phyloP scores from a whole-genome alignment of 495 filamentous ascomycete genomes.

The Tuber brumale region DNA sequence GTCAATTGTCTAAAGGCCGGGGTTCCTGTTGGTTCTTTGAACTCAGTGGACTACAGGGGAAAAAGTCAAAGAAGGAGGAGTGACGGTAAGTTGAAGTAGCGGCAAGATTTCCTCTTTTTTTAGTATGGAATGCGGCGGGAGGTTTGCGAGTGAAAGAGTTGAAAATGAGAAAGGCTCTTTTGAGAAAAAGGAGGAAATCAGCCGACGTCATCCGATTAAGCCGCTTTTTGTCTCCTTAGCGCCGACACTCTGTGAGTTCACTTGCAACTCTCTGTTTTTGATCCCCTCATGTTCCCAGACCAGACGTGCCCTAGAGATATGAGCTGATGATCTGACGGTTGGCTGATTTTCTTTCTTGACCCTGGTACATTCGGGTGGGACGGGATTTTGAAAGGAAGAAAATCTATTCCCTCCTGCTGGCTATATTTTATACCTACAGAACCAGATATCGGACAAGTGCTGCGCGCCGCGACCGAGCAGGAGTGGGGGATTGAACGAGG shows the following conservation, averaged over 20 bases:
- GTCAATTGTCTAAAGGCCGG: not conserved
- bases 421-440: not conserved
- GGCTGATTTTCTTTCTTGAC: conserved; percentile 18
- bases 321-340: conserved; percentile 19
- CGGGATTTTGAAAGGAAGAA: not conserved
- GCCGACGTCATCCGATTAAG: conserved; percentile 31
- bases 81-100: conserved; percentile 25
- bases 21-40: not conserved
- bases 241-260: not conserved
- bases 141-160: not conserved
- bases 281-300: not conserved
- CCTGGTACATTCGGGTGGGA: not conserved
- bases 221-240: conserved; percentile 16
- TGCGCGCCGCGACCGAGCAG: not conserved
- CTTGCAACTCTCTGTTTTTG: not conserved
- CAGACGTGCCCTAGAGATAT: conserved; percentile 5
- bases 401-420: not conserved
- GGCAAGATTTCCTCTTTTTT: not conserved
- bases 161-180: conserved; percentile 14
- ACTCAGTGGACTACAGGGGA: not conserved
- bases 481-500: not conserved
- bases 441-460: not conserved
- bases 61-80: conserved; percentile 11
- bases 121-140: not conserved
- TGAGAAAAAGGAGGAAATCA: conserved; percentile 23